phyloP scores from a whole-genome alignment of 1,284 basidiomycete species.

The Trichosporon faecale region DNA sequence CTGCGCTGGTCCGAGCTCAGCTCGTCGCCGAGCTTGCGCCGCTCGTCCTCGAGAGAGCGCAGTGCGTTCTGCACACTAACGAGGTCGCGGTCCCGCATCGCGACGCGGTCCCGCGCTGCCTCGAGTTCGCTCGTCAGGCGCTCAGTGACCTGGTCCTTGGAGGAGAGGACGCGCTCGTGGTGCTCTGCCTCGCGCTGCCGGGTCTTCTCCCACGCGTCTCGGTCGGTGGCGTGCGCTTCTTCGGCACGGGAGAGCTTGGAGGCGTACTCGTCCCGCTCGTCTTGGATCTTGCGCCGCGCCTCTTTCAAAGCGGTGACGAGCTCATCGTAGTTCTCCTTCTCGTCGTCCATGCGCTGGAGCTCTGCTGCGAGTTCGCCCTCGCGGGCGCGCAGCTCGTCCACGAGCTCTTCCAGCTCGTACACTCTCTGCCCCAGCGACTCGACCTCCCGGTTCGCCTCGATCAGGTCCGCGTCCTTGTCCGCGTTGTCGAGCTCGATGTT shows the following conservation, averaged over 20 bases:
- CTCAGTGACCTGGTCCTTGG: constrained; percentile 49
- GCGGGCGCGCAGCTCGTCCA: constrained; percentile 60
- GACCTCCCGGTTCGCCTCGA: constrained; percentile 65
- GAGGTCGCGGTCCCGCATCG: constrained; percentile 60
- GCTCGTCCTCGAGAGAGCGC: constrained; percentile 56
- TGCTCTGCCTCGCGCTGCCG: constrained; percentile 51
- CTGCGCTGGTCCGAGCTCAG: constrained; percentile 80
- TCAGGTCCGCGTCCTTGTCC: constrained; percentile 48
- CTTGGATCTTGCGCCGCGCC: constrained; percentile 54
- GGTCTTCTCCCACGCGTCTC: constrained; percentile 50
- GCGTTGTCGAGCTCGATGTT: constrained; percentile 47
- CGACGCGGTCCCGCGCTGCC: constrained; percentile 52
- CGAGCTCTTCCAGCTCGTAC: constrained; percentile 56
- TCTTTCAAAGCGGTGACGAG: constrained; percentile 73
- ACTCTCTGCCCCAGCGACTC: constrained; percentile 55
- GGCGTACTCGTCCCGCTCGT: constrained; percentile 65
- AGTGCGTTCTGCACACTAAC: constrained; percentile 69
- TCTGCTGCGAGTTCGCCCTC: constrained; percentile 58
- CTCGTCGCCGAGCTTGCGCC: constrained; percentile 70
- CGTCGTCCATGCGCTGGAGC: constrained; percentile 54
- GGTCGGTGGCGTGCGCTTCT: constrained; percentile 39
- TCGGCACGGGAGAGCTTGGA: constrained; percentile 60
- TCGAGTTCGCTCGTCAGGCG: constrained; percentile 50
- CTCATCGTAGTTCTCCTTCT: constrained; percentile 68
- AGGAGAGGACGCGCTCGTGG: constrained; percentile 48